A percentile compares a stretch with the other conserved stretches of the same genome.
Conservation (phyloP, 257 asterid genomes). For the Ilex aquifolium region DNA sequence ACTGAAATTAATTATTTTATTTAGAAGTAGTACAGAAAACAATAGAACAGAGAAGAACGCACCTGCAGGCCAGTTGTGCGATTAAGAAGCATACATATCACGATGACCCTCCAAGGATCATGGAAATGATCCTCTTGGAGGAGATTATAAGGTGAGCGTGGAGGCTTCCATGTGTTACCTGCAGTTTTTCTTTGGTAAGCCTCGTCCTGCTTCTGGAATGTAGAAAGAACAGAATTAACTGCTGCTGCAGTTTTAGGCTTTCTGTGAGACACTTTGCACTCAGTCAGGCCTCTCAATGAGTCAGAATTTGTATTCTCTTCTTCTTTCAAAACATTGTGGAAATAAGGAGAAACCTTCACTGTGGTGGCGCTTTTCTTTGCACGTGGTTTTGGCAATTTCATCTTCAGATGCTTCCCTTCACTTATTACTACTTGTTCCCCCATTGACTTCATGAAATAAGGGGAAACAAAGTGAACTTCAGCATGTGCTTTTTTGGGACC, state of each 20-base stretch:
- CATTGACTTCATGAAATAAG: conserved; percentile 33
- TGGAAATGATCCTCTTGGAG: conserved; percentile 80
- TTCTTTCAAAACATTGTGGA: conserved; percentile 14
- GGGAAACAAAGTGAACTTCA: conserved; percentile 39
- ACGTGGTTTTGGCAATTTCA: conserved; percentile 1
- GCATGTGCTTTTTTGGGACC: conserved; percentile 3
- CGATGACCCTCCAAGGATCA: conserved; percentile 96
- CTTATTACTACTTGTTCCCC: conserved; percentile 8
- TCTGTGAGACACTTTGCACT: conserved; percentile 9
- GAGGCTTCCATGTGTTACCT: conserved; percentile 72
- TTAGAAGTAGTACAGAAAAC: background rate
- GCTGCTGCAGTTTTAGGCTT: conserved; percentile 14
- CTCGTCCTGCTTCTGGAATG: conserved; percentile 52
- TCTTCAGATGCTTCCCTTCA: conserved; percentile 6
- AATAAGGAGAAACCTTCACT: conserved; percentile 33
- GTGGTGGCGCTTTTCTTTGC: conserved; percentile 1
- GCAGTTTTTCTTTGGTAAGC: conserved; percentile 59
- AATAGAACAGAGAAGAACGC: background rate
- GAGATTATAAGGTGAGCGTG: conserved; percentile 64
- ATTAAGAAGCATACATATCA: conserved; percentile 89
- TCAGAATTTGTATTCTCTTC: conserved; percentile 12
- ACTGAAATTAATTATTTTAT: no score
- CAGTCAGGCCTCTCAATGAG: conserved; percentile 12
- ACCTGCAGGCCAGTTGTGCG: conserved; percentile 77
- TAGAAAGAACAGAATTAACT: conserved; percentile 25